These are phyloP conservation scores for Yamadazyma jaroonii DNA, from an alignment of 1,139 yeast species.

Conservation along the genomic window DNA sequence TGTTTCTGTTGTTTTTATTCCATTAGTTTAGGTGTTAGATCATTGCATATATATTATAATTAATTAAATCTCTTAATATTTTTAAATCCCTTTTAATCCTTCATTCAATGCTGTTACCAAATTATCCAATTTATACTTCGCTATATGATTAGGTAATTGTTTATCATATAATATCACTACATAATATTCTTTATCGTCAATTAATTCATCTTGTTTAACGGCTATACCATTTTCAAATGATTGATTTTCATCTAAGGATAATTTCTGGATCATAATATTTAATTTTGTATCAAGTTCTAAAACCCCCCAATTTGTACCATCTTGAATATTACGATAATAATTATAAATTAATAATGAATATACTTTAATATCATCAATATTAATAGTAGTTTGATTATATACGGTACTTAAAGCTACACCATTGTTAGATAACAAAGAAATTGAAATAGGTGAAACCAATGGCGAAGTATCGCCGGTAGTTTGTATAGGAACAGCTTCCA, in stretches of 20 bases:
- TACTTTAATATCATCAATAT: constrained; percentile 43
- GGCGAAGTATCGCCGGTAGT: constrained; percentile 6
- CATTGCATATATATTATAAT: too few species aligned
- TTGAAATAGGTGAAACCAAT: constrained; percentile 28
- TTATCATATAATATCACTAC: constrained; percentile 14
- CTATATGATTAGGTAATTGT: constrained; percentile 33
- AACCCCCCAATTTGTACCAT: constrained; percentile 27
- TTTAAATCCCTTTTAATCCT: constrained; percentile 30
- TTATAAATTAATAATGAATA: constrained; percentile 44
- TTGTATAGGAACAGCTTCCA: constrained; percentile 22
- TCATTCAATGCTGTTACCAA: constrained; percentile 26
- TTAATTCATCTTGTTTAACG: constrained; percentile 1
- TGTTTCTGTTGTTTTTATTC: too few species aligned
- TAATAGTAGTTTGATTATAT: constrained; percentile 15
- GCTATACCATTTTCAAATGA: constrained; percentile 9
- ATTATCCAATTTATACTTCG: constrained; percentile 42
- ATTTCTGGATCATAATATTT: constrained; percentile 26
- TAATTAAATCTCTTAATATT: background rate
- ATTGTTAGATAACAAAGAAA: constrained; percentile 40
- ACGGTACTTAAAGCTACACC: constrained; percentile 46
- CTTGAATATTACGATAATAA: constrained; percentile 20
- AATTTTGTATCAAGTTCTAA: constrained; percentile 31
- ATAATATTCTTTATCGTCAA: constrained; percentile 7
- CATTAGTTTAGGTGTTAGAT: too few species aligned
- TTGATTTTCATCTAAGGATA: constrained; percentile 6